phyloP scores from a whole-genome alignment of 129 eudicot species.

The Pittosporum tobira region DNA sequence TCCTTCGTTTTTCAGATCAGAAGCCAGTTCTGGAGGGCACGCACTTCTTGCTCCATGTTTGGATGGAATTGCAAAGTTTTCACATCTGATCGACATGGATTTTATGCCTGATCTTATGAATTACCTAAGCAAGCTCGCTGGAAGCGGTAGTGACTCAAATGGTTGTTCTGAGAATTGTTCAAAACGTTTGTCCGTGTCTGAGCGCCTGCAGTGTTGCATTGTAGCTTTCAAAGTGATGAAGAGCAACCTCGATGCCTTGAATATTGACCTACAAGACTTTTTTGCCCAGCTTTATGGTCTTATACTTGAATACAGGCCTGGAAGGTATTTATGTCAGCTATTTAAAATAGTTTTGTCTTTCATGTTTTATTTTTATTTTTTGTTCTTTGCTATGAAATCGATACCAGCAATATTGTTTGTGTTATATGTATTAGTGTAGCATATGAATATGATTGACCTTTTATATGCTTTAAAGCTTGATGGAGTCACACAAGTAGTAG shows the following conservation, averaged over 20 bases:
- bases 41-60: constrained; percentile 82
- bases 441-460: too few species aligned
- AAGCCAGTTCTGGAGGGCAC: constrained; percentile 36
- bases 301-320: constrained; percentile 75
- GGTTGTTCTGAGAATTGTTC: constrained; percentile 27
- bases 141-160: constrained; percentile 24
- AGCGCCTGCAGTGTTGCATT: constrained; percentile 85
- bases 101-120: constrained; percentile 88
- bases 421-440: too few species aligned
- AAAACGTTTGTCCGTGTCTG: constrained; percentile 58
- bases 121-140: constrained; percentile 77
- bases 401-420: too few species aligned
- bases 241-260: constrained; percentile 83
- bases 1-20: constrained; percentile 31
- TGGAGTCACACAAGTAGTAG: too few species aligned
- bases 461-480: too few species aligned
- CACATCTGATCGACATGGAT: constrained; percentile 82
- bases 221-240: constrained; percentile 92
- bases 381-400: neutral
- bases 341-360: too few species aligned
- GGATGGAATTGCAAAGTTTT: constrained; percentile 76
- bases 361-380: too few species aligned
- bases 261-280: constrained; percentile 81
- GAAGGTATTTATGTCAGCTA: constrained; percentile 36
- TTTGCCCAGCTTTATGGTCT: constrained; percentile 70